phyloP scores from a whole-genome alignment of 163 green algal species.

The Chlorella variabilis region DNA sequence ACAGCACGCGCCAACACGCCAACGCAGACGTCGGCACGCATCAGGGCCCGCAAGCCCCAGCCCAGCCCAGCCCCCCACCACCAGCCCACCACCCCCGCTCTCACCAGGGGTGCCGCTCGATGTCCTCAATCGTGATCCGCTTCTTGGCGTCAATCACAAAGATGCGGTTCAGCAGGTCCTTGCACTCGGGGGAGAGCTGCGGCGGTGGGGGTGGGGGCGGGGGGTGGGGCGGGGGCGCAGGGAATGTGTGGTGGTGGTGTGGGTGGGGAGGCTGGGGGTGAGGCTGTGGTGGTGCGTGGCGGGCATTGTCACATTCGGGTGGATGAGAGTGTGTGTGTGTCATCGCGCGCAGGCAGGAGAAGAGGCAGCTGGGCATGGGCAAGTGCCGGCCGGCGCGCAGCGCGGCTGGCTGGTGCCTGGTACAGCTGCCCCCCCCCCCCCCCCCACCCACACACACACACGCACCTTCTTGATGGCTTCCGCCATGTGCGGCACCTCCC shows the following conservation, averaged over 20 bases:
- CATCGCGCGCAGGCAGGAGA: background rate
- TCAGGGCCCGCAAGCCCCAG: background rate
- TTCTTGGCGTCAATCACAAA: slow-evolving; percentile 86
- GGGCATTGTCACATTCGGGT: too few species aligned
- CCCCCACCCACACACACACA: background rate
- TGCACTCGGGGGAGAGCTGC: slow-evolving; percentile 69
- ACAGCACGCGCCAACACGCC: background rate
- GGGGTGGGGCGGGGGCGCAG: background rate
- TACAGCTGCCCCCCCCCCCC: too few species aligned
- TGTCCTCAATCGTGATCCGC: slow-evolving; percentile 73
- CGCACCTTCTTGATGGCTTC: slow-evolving; percentile 60
- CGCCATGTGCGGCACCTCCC: slow-evolving; percentile 68
- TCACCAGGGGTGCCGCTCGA: slow-evolving; percentile 87
- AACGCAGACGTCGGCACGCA: background rate
- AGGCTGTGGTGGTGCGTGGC: too few species aligned
- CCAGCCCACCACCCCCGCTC: background rate
- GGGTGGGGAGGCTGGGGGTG: too few species aligned
- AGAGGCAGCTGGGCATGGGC: too few species aligned
- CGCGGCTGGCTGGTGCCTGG: too few species aligned
- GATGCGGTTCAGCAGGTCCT: slow-evolving; percentile 88
- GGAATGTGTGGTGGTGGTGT: too few species aligned
- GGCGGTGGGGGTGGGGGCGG: background rate
- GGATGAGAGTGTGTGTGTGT: too few species aligned
- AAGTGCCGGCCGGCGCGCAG: background rate
- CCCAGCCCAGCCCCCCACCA: background rate